phyloP scores from a whole-genome alignment of 208 protist species.

The Wallacemonas sp. region DNA sequence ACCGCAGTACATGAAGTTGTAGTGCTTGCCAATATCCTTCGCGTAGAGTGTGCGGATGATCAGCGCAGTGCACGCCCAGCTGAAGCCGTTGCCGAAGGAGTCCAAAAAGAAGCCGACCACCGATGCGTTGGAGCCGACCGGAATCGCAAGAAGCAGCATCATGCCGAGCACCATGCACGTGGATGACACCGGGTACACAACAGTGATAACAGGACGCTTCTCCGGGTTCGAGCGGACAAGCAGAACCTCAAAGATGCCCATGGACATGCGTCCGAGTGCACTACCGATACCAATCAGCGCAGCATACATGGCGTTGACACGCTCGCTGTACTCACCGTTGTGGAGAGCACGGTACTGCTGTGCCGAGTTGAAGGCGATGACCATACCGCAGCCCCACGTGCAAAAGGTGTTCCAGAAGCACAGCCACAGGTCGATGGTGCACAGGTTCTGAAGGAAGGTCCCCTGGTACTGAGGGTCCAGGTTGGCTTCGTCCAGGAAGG shows the following conservation, averaged over 20 bases:
- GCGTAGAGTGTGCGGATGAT: constrained; percentile 42
- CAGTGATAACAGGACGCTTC: constrained; percentile 31
- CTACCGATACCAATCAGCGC: constrained; percentile 61
- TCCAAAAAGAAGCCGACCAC: constrained; percentile 55
- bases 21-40: constrained; percentile 73
- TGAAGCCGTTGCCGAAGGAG: constrained; percentile 59
- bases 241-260: constrained; percentile 46
- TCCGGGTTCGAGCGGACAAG: constrained; percentile 25
- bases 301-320: constrained; percentile 44
- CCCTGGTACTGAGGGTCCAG: constrained; percentile 58
- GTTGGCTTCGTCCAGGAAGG: constrained; percentile 19
- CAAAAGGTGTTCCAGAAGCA: constrained; percentile 56
- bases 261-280: constrained; percentile 53
- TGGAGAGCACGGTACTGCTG: constrained; percentile 59
- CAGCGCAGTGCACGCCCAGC: constrained; percentile 52
- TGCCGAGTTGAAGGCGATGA: constrained; percentile 63
- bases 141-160: constrained; percentile 42
- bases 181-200: constrained; percentile 33
- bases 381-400: constrained; percentile 60
- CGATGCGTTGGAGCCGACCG: constrained; percentile 34
- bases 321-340: constrained; percentile 25
- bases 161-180: constrained; percentile 33
- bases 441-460: constrained; percentile 46
- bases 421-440: constrained; percentile 46
- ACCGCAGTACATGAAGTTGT: constrained; percentile 66